Evolutionary conservation across 768 basidiomycete genomes (phyloP).

Genomic region (Trametes coccinea): DNA sequence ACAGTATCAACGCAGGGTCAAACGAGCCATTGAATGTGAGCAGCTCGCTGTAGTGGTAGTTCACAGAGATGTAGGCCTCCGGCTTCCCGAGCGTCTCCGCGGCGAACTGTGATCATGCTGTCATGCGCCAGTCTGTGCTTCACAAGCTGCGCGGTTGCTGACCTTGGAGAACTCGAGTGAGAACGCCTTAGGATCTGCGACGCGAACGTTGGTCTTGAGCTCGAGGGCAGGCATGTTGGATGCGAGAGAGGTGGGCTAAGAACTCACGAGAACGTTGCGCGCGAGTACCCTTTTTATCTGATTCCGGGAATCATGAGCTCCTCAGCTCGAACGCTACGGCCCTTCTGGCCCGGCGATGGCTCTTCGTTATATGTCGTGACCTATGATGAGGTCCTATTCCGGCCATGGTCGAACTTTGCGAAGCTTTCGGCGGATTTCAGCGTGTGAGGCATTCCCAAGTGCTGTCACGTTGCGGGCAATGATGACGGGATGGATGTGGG

Average conservation of each 20-base stretch:
- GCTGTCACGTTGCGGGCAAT: not conserved
- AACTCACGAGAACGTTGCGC: not conserved
- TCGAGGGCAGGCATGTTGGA: constrained; percentile 40
- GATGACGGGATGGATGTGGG: not conserved
- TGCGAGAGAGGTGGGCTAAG: not conserved
- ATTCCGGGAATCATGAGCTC: constrained; percentile 2
- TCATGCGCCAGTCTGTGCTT: not conserved
- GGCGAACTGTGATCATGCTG: constrained; percentile 41
- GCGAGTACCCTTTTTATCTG: constrained; percentile 9
- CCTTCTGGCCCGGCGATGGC: no score
- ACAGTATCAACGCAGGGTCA: constrained; percentile 64
- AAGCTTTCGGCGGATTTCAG: not conserved
- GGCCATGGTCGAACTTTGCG: no score
- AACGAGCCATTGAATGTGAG: constrained; percentile 63
- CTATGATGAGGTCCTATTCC: no score
- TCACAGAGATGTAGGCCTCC: constrained; percentile 52
- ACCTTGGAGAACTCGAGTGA: constrained; percentile 61
- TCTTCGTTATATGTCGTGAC: no score
- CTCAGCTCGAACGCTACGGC: no score
- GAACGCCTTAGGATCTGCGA: constrained; percentile 38
- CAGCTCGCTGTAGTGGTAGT: constrained; percentile 56
- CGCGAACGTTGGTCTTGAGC: constrained; percentile 42
- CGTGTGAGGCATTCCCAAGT: not conserved
- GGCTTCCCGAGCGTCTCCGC: constrained; percentile 58
- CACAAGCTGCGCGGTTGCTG: not conserved